These are phyloP conservation scores for Penicillium sp. DNA, from an alignment of 2,329 filamentous ascomycete species.

Conservation along the genomic window DNA sequence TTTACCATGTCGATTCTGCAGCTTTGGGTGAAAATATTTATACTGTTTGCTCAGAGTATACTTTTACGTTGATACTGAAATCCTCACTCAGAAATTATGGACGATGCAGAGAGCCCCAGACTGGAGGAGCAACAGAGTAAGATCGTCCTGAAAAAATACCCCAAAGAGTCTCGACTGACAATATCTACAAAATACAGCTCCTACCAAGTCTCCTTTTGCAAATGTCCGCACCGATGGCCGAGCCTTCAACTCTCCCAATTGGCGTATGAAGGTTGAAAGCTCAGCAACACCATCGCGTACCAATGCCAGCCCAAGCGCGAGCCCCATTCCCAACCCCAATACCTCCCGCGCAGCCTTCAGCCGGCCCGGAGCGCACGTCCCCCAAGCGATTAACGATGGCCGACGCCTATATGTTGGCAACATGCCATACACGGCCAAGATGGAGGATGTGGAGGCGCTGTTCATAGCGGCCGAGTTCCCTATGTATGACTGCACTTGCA, in stretches of 20 bases:
- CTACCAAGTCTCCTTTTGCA: conserved; percentile 29
- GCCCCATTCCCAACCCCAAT: conserved; percentile 15
- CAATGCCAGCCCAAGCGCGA: conserved; percentile 14
- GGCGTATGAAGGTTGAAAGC: conserved; percentile 42
- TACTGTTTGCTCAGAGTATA: not conserved
- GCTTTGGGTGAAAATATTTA: not conserved
- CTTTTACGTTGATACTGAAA: not conserved
- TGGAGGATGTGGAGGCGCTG: conserved; percentile 49
- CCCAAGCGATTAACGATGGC: conserved; percentile 41
- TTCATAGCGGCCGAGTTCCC: conserved; percentile 43
- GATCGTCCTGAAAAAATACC: conserved; percentile 13
- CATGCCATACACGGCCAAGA: conserved; percentile 54
- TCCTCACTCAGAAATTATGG: conserved; percentile 24
- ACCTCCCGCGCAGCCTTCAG: conserved; percentile 34
- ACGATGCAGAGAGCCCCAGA: conserved; percentile 28
- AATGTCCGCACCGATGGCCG: conserved; percentile 38
- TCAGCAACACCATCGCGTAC: conserved; percentile 28
- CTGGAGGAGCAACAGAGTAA: conserved; percentile 37
- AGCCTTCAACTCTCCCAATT: conserved; percentile 42
- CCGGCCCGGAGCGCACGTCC: conserved; percentile 31
- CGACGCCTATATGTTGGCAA: conserved; percentile 55
- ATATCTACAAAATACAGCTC: conserved; percentile 23
- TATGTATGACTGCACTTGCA: conserved; percentile 30
- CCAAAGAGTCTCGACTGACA: conserved; percentile 14
- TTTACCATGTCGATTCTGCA: not conserved